phyloP scores from a whole-genome alignment of 1,139 yeast species.

The Blastobotrys serpentis region DNA sequence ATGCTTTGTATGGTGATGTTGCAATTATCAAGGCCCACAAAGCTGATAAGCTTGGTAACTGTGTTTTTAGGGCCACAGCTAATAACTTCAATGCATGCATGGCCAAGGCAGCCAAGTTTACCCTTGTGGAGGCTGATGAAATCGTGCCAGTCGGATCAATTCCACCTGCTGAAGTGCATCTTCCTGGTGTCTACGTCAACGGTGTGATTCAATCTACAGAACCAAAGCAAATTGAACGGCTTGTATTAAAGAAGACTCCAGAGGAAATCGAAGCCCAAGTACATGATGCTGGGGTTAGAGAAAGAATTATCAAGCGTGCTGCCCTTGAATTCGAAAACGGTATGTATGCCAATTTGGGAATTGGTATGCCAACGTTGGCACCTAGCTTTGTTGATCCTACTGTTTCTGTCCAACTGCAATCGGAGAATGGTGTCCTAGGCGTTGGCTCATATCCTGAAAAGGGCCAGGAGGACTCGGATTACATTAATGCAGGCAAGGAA shows the following conservation, averaged over 20 bases:
- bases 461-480: constrained; percentile 47
- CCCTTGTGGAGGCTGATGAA: constrained; percentile 47
- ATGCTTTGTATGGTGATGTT: constrained; percentile 45
- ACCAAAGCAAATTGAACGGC: constrained; percentile 43
- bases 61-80: constrained; percentile 46
- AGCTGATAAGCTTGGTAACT: constrained; percentile 45
- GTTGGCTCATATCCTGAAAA: constrained; percentile 45
- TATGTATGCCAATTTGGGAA: constrained; percentile 45
- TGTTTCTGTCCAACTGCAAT: constrained; percentile 43
- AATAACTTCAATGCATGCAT: constrained; percentile 45
- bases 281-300: constrained; percentile 29
- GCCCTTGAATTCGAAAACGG: constrained; percentile 46
- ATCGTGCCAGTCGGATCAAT: constrained; percentile 46
- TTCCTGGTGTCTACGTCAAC: constrained; percentile 45
- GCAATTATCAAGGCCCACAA: constrained; percentile 45
- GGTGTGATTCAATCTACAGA: constrained; percentile 40
- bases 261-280: constrained; percentile 22
- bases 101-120: constrained; percentile 44
- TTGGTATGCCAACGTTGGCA: constrained; percentile 49
- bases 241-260: constrained; percentile 26
- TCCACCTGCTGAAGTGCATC: constrained; percentile 43
- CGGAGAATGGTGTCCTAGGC: constrained; percentile 49
- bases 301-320: constrained; percentile 44
- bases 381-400: constrained; percentile 41
- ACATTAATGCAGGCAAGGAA: constrained; percentile 50